A percentile compares a stretch with the other conserved stretches of the same genome.
phyloP scores from a whole-genome alignment of 305 asterid genomes.

The Solanum chacoense region DNA sequence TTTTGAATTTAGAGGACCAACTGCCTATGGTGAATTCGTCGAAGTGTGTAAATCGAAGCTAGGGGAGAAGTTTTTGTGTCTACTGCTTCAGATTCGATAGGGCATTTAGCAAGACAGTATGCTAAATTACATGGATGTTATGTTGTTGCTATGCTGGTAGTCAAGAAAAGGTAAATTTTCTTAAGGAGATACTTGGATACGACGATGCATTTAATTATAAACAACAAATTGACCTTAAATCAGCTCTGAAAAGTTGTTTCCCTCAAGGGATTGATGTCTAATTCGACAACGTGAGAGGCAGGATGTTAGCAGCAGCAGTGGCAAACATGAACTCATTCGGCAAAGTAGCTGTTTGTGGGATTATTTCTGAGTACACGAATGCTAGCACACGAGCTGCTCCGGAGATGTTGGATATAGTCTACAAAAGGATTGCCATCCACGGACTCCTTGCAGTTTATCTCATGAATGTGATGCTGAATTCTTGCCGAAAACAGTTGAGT shows the following conservation, averaged over 20 bases:
- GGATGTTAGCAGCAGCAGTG: conserved; percentile 52
- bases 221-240: conserved; percentile 41
- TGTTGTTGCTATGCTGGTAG: conserved; percentile 65
- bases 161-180: conserved; percentile 27
- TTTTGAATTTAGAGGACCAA: too few species aligned
- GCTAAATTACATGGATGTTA: conserved; percentile 62
- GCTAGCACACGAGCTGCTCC: conserved; percentile 19
- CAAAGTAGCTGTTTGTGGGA: conserved; percentile 59
- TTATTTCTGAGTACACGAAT: conserved; percentile 46
- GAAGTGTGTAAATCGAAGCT: conserved; percentile 53
- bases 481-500: conserved; percentile 23
- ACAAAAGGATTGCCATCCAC: conserved; percentile 44
- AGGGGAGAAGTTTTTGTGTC: conserved; percentile 57
- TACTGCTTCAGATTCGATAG: conserved; percentile 64
- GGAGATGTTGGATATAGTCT: conserved; percentile 43
- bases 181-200: conserved; percentile 56
- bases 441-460: conserved; percentile 47
- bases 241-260: conserved; percentile 43
- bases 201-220: conserved; percentile 80
- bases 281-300: conserved; percentile 65
- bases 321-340: conserved; percentile 55
- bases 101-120: conserved; percentile 19
- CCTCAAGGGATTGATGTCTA: conserved; percentile 71
- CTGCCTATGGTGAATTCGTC: conserved; percentile 57
- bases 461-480: conserved; percentile 32